Conservation (phyloP, 768 basidiomycete species). For the Boletus tomentosulus region DNA sequence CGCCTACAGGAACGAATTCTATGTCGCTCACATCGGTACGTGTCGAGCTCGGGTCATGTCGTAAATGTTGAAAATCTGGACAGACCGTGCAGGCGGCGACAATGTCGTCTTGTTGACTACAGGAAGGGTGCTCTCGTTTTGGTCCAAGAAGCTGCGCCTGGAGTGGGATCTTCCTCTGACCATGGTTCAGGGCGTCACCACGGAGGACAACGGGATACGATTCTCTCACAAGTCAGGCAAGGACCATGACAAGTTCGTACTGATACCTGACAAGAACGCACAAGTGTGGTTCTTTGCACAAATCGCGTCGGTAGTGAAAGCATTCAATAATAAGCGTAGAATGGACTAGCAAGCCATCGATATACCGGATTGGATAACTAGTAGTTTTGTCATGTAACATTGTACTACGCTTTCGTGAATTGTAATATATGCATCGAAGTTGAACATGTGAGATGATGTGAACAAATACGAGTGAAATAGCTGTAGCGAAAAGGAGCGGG, state of each 20-base stretch:
- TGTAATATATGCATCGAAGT: slow-evolving; percentile 26
- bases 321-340: slow-evolving; percentile 67
- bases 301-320: slow-evolving; percentile 70
- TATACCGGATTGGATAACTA: slow-evolving; percentile 14
- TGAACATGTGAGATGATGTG: slow-evolving; percentile 17
- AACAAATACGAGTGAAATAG: slow-evolving; percentile 26
- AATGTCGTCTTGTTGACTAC: slow-evolving; percentile 78
- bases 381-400: slow-evolving; percentile 21
- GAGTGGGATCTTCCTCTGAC: slow-evolving; percentile 91
- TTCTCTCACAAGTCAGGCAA: slow-evolving; percentile 77
- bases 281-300: slow-evolving; percentile 81
- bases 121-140: slow-evolving; percentile 75
- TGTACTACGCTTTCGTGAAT: slow-evolving; percentile 21
- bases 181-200: slow-evolving; percentile 80
- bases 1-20: slow-evolving; percentile 74
- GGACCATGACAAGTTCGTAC: slow-evolving; percentile 71
- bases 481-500: slow-evolving; percentile 16
- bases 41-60: not conserved
- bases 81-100: slow-evolving; percentile 77
- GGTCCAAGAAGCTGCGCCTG: slow-evolving; percentile 77
- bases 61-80: slow-evolving; percentile 9
- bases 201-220: slow-evolving; percentile 88
- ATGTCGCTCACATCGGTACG: slow-evolving; percentile 91
- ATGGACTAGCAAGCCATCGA: slow-evolving; percentile 47
- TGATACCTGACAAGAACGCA: slow-evolving; percentile 69